Percentiles rank a stretch among this genome's conserved stretches.
These are phyloP conservation scores for Apophysomyces variabilis DNA, from an alignment of 371 early-diverging fungal genomes.

Conservation along the genomic window DNA sequence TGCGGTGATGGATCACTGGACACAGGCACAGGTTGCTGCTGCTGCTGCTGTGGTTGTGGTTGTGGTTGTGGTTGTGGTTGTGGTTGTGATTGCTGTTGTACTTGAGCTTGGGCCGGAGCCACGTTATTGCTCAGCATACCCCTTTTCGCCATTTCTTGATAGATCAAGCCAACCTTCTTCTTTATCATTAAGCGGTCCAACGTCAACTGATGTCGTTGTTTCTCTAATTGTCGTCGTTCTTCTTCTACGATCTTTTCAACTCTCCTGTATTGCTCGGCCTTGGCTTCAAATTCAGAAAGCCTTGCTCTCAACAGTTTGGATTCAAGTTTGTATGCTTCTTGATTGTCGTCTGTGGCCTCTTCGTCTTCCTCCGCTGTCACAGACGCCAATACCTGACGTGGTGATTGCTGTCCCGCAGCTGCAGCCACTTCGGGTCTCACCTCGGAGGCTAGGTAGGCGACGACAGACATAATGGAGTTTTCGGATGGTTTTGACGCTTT, in stretches of 20 bases:
- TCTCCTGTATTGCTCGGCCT: constrained; percentile 85
- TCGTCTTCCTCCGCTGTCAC: not conserved
- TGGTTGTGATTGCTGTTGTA: not conserved
- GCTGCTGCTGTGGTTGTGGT: constrained; percentile 8
- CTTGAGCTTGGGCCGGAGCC: constrained; percentile 18
- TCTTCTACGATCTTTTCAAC: constrained; percentile 69
- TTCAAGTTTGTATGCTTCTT: constrained; percentile 30
- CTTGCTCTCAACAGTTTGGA: constrained; percentile 76
- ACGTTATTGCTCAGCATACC: constrained; percentile 22
- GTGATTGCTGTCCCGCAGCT: constrained; percentile 63
- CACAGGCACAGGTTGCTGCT: not conserved
- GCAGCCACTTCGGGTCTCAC: constrained; percentile 93
- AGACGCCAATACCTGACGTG: constrained; percentile 7
- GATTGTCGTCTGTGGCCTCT: constrained; percentile 3
- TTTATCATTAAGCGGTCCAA: constrained; percentile 71
- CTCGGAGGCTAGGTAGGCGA: constrained; percentile 92
- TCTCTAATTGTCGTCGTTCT: constrained; percentile 83
- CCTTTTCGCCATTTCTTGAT: constrained; percentile 49
- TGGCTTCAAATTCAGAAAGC: constrained; percentile 72
- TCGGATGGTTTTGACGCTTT: constrained; percentile 64
- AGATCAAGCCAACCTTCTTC: constrained; percentile 49
- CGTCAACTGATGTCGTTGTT: constrained; percentile 78
- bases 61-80: constrained; percentile 2
- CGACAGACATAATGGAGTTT: constrained; percentile 95
- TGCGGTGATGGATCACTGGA: constrained; percentile 10